Percentiles rank a stretch among this genome's conserved stretches.
These are phyloP conservation scores for Teunomyces cretensis DNA, from an alignment of 805 yeast genomes.

Conservation along the genomic window DNA sequence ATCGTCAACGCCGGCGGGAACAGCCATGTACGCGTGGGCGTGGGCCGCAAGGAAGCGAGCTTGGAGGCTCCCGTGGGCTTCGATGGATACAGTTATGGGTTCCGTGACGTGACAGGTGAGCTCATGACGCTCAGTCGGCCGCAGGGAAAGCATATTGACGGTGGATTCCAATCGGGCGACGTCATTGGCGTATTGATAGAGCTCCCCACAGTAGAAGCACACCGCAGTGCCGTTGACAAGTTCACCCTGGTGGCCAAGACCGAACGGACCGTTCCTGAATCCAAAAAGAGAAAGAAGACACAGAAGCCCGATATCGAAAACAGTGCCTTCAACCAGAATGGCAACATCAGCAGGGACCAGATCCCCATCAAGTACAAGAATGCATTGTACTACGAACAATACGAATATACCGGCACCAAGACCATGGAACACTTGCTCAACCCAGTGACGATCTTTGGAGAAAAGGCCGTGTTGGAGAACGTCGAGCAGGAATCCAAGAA, in stretches of 20 bases:
- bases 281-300: constrained; percentile 9
- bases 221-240: constrained; percentile 39
- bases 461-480: constrained; percentile 49
- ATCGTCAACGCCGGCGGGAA: constrained; percentile 45
- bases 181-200: constrained; percentile 74
- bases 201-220: constrained; percentile 57
- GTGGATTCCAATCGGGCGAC: constrained; percentile 72
- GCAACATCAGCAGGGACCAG: constrained; percentile 71
- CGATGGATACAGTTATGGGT: constrained; percentile 91
- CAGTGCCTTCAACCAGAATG: constrained; percentile 13
- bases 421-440: constrained; percentile 72
- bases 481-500: constrained; percentile 12
- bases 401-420: constrained; percentile 70
- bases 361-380: constrained; percentile 82
- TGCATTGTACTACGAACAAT: constrained; percentile 78
- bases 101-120: constrained; percentile 77
- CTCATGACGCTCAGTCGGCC: constrained; percentile 76
- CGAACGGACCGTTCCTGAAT: constrained; percentile 1
- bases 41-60: constrained; percentile 82
- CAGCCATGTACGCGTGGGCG: constrained; percentile 76
- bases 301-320: constrained; percentile 12
- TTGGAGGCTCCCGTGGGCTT: constrained; percentile 94
- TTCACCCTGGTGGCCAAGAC: constrained; percentile 16
- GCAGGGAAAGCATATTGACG: constrained; percentile 33
- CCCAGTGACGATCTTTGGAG: constrained; percentile 72